Conservation (phyloP, 495 filamentous ascomycete species). For the Lichina pygmaea region DNA sequence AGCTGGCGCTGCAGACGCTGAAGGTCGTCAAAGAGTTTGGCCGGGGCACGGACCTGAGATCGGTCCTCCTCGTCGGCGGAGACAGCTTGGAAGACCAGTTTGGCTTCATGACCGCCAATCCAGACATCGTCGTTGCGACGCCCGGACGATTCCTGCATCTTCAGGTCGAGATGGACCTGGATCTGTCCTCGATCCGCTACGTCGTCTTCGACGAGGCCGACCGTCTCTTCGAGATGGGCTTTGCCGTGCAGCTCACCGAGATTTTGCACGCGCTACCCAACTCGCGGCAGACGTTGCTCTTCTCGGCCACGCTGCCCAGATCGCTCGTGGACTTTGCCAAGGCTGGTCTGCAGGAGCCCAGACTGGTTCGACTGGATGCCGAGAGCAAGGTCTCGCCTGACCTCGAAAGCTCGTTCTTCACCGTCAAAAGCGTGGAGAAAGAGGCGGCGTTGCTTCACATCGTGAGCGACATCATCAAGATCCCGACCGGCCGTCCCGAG, state of each 20-base stretch:
- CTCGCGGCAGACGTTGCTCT: constrained; percentile 69
- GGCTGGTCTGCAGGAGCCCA: constrained; percentile 75
- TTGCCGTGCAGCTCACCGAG: constrained; percentile 74
- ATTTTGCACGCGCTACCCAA: constrained; percentile 71
- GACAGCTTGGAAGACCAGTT: constrained; percentile 95
- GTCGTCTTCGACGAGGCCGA: constrained; percentile 96
- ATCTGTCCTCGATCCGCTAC: constrained; percentile 64
- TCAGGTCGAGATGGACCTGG: constrained; percentile 80
- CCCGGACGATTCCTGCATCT: constrained; percentile 88
- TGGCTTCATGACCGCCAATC: constrained; percentile 70
- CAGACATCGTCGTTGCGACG: constrained; percentile 88
- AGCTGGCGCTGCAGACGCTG: constrained; percentile 79
- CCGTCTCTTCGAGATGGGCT: constrained; percentile 93
- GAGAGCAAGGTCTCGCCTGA: constrained; percentile 92
- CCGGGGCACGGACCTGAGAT: constrained; percentile 68
- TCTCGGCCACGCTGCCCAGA: constrained; percentile 82
- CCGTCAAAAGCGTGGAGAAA: constrained; percentile 72
- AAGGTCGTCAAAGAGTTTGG: constrained; percentile 91
- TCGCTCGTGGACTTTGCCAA: constrained; percentile 87
- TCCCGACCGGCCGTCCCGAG: constrained; percentile 52
- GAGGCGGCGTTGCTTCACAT: constrained; percentile 78
- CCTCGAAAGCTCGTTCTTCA: constrained; percentile 79
- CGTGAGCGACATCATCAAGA: constrained; percentile 72
- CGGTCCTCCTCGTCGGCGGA: constrained; percentile 72
- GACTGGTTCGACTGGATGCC: constrained; percentile 62